These are phyloP conservation scores for Helichrysum umbraculigerum DNA, from an alignment of 129 eudicot genomes.

Conservation along the genomic window DNA sequence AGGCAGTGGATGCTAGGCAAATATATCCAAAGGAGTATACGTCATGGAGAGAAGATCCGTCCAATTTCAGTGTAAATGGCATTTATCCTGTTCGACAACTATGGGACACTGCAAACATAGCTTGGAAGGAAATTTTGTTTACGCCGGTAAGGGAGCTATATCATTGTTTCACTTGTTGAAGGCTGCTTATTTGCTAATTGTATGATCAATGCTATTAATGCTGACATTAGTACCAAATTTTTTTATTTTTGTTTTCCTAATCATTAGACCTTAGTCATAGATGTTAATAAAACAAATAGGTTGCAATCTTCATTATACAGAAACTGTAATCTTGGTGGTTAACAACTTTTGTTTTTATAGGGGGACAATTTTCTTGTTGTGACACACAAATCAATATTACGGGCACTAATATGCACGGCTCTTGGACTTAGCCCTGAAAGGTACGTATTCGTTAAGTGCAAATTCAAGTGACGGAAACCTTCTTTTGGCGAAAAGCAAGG, in stretches of 20 bases:
- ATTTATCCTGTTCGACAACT: slow-evolving; percentile 50
- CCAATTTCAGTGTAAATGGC: slow-evolving; percentile 57
- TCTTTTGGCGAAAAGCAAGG: no score
- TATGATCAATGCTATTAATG: background rate
- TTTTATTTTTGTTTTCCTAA: no score
- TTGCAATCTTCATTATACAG: background rate
- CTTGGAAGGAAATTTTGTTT: slow-evolving; percentile 68
- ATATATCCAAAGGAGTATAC: slow-evolving; percentile 60
- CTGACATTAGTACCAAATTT: no score
- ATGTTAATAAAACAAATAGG: background rate
- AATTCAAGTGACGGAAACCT: background rate
- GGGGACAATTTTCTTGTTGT: slow-evolving; percentile 73
- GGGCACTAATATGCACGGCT: slow-evolving; percentile 77
- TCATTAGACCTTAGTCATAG: background rate
- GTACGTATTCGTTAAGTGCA: slow-evolving; percentile 29
- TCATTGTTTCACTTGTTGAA: background rate
- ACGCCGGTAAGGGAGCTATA: slow-evolving; percentile 44
- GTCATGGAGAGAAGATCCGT: slow-evolving; percentile 77
- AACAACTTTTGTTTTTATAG: slow-evolving; percentile 30
- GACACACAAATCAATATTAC: slow-evolving; percentile 75
- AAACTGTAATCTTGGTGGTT: background rate
- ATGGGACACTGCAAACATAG: slow-evolving; percentile 59
- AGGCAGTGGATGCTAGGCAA: slow-evolving; percentile 79
- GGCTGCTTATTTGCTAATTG: background rate
- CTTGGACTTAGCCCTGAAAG: slow-evolving; percentile 70